Conservation (phyloP, 768 basidiomycete species). For the Coprinellus aureogranulatus region DNA sequence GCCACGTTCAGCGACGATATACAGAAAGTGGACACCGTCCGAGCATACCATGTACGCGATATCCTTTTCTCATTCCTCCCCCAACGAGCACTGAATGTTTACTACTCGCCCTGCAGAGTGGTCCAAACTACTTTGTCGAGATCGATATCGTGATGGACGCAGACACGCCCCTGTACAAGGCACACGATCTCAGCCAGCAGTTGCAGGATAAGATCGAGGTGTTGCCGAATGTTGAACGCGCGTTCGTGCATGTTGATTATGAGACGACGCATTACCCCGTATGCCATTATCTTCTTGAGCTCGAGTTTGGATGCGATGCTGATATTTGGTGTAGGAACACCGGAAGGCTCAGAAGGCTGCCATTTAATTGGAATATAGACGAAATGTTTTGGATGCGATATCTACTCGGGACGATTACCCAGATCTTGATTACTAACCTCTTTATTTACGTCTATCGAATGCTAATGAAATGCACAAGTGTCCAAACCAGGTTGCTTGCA, state of each 20-base stretch:
- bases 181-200: slow-evolving; percentile 81
- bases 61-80: too few relatives aligned
- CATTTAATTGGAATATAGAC: slow-evolving; percentile 6
- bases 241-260: slow-evolving; percentile 94
- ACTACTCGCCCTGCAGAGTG: too few relatives aligned
- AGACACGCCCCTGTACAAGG: slow-evolving; percentile 84
- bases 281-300: too few relatives aligned
- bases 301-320: background rate
- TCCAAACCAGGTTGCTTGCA: too few relatives aligned
- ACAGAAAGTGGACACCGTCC: slow-evolving; percentile 83
- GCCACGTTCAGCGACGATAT: slow-evolving; percentile 88
- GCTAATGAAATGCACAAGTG: too few relatives aligned
- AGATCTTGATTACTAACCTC: too few relatives aligned
- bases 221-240: slow-evolving; percentile 85
- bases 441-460: too few relatives aligned
- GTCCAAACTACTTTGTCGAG: slow-evolving; percentile 92
- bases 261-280: slow-evolving; percentile 78
- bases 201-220: slow-evolving; percentile 88
- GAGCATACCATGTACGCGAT: slow-evolving; percentile 83
- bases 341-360: slow-evolving; percentile 37
- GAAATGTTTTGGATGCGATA: background rate
- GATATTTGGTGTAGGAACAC: slow-evolving; percentile 39
- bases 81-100: too few relatives aligned
- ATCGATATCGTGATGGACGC: slow-evolving; percentile 92
- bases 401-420: background rate